These are phyloP conservation scores for Polytolypa hystricis DNA, from an alignment of 2,329 filamentous ascomycete species.

Conservation along the genomic window DNA sequence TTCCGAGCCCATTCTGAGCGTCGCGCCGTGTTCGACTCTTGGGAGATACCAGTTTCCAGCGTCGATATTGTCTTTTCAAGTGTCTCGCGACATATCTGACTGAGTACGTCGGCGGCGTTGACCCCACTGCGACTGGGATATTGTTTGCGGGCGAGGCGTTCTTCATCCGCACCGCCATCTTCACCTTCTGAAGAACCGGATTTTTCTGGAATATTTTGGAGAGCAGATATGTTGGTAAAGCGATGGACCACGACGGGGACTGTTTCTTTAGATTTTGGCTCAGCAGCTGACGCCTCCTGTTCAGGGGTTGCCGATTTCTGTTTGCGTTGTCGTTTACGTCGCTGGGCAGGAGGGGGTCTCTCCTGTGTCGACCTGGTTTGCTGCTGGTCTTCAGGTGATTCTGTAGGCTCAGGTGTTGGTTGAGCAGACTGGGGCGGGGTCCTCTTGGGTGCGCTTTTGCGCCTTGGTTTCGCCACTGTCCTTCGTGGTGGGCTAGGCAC, in stretches of 20 bases:
- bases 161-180: slow-evolving; percentile 20
- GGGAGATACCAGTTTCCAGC: slow-evolving; percentile 30
- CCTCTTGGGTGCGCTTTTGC: too few species aligned
- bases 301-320: slow-evolving; percentile 1
- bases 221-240: slow-evolving; percentile 24
- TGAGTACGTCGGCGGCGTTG: slow-evolving; percentile 42
- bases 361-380: not conserved
- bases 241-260: slow-evolving; percentile 33
- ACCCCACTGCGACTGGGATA: slow-evolving; percentile 26
- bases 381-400: not conserved
- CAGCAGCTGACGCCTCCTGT: not conserved
- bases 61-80: slow-evolving; percentile 35
- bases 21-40: slow-evolving; percentile 29
- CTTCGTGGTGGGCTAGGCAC: too few species aligned
- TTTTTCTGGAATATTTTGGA: slow-evolving; percentile 15
- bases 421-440: too few species aligned
- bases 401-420: too few species aligned
- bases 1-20: slow-evolving; percentile 34
- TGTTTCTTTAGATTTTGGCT: slow-evolving; percentile 19
- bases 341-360: not conserved
- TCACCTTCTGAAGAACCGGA: slow-evolving; percentile 16
- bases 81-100: slow-evolving; percentile 40
- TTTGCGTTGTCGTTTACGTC: slow-evolving; percentile 2
- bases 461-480: not conserved
- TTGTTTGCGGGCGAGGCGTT: slow-evolving; percentile 24